Evolutionary conservation across 129 eudicot species (phyloP).

Genomic region (Pulicaria dysenterica): DNA sequence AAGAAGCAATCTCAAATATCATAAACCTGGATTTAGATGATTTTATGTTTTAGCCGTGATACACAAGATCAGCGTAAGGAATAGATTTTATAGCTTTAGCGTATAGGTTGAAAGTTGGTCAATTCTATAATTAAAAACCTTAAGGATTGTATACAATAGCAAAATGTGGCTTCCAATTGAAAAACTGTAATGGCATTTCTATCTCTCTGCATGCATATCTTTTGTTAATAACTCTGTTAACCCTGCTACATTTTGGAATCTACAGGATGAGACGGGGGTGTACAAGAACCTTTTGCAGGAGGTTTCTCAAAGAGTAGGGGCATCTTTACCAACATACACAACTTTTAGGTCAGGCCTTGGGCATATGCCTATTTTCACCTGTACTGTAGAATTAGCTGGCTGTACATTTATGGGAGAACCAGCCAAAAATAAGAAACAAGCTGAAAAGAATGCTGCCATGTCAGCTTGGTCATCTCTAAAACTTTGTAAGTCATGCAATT

Average conservation of each 20-base stretch:
- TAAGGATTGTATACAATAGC: not conserved
- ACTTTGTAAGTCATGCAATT: slow-evolving; percentile 50
- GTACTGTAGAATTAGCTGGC: slow-evolving; percentile 90
- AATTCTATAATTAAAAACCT: not conserved
- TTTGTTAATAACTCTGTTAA: not conserved
- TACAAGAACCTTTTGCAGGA: slow-evolving; percentile 96
- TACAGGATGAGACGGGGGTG: slow-evolving; percentile 94
- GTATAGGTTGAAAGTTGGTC: not conserved
- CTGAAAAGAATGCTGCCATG: slow-evolving; percentile 99
- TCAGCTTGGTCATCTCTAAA: slow-evolving; percentile 91
- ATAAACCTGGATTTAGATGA: not conserved
- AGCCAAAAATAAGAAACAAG: slow-evolving; percentile 95
- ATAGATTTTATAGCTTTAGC: not conserved
- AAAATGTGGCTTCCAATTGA: not conserved
- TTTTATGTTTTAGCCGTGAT: not conserved
- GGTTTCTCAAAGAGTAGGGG: slow-evolving; percentile 94
- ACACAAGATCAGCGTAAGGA: not conserved
- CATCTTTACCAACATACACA: slow-evolving; percentile 76
- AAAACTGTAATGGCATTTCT: not conserved
- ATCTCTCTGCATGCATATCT: slow-evolving; percentile 1
- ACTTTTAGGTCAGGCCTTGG: slow-evolving; percentile 82
- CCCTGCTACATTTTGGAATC: slow-evolving; percentile 3
- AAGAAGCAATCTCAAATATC: slow-evolving; percentile 23
- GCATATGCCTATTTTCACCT: slow-evolving; percentile 80
- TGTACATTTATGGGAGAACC: slow-evolving; percentile 81